These are phyloP conservation scores for Corymbia calophylla DNA, from an alignment of 441 rosid species.

Conservation along the genomic window DNA sequence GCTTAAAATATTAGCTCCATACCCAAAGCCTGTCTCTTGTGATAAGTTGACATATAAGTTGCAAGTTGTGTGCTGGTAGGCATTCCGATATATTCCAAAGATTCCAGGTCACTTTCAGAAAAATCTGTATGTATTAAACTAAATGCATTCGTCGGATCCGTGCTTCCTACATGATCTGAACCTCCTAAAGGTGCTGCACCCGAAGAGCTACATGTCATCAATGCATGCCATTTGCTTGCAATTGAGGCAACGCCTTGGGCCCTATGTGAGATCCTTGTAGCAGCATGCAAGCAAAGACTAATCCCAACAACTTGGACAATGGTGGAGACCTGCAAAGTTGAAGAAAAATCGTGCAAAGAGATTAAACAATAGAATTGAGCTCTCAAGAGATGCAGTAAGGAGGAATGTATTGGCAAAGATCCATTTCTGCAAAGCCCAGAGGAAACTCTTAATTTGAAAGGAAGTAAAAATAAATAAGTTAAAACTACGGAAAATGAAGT, in stretches of 20 bases:
- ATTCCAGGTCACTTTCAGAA: slow-evolving; percentile 82
- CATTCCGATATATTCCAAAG: slow-evolving; percentile 58
- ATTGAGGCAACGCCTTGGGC: slow-evolving; percentile 71
- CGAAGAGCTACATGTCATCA: slow-evolving; percentile 49
- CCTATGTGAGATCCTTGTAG: slow-evolving; percentile 84
- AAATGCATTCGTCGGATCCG: slow-evolving; percentile 25
- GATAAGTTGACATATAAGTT: slow-evolving; percentile 70
- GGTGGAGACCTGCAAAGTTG: slow-evolving; percentile 54
- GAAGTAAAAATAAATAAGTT: not conserved
- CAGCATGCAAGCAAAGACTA: slow-evolving; percentile 78
- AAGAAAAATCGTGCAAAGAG: not conserved
- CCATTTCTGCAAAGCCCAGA: not conserved
- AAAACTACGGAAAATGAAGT: not conserved
- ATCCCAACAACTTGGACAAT: slow-evolving; percentile 90
- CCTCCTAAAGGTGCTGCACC: slow-evolving; percentile 48
- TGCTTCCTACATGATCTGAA: slow-evolving; percentile 37
- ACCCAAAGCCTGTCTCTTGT: slow-evolving; percentile 86
- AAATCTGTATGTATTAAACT: slow-evolving; percentile 25
- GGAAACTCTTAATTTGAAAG: not conserved
- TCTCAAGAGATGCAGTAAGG: not conserved
- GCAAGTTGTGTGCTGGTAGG: slow-evolving; percentile 54
- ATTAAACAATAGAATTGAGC: not conserved
- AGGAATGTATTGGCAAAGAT: not conserved
- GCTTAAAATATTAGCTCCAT: not conserved
- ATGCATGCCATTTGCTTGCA: slow-evolving; percentile 88